Evolutionary conservation across 768 basidiomycete species (phyloP).

Genomic region (Tricholoma bakamatsutake): DNA sequence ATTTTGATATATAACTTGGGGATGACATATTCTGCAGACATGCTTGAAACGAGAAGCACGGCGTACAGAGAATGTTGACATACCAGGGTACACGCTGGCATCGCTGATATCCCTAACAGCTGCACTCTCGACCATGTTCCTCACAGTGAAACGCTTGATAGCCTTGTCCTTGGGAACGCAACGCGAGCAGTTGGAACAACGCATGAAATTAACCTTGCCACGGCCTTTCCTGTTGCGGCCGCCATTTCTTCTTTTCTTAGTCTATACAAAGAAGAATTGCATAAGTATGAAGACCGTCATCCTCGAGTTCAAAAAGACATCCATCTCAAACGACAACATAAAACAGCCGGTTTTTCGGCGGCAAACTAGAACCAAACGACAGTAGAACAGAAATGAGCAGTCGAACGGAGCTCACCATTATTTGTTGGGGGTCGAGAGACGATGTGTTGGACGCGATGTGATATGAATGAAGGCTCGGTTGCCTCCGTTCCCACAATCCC

Average conservation of each 20-base stretch:
- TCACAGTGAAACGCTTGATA: slow-evolving; percentile 98
- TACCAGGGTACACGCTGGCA: slow-evolving; percentile 88
- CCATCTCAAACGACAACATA: slow-evolving; percentile 24
- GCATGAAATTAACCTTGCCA: slow-evolving; percentile 90
- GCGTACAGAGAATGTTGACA: slow-evolving; percentile 19
- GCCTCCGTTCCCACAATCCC: slow-evolving; percentile 22
- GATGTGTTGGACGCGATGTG: slow-evolving; percentile 30
- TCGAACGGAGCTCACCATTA: slow-evolving; percentile 33
- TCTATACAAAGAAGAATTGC: slow-evolving; percentile 41
- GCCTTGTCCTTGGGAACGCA: slow-evolving; percentile 99
- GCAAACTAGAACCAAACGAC: slow-evolving; percentile 1
- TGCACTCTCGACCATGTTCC: slow-evolving; percentile 99
- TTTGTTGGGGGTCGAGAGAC: slow-evolving; percentile 31
- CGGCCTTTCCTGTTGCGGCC: slow-evolving; percentile 99
- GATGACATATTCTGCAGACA: slow-evolving; percentile 78
- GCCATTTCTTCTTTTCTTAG: slow-evolving; percentile 98
- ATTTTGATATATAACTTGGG: slow-evolving; percentile 99
- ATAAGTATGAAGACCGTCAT: slow-evolving; percentile 25
- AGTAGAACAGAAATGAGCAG: not conserved
- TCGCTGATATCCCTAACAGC: slow-evolving; percentile 97
- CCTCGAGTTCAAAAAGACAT: slow-evolving; percentile 28
- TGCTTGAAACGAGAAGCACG: not conserved
- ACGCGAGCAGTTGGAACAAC: slow-evolving; percentile 99
- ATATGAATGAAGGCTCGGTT: slow-evolving; percentile 19
- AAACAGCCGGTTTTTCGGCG: slow-evolving; percentile 13